Evolutionary conservation across 2,329 filamentous ascomycete species (phyloP), one percentile per base, ranked within the genome.

Genomic region (Myriosclerotinia scirpicola): DNA sequence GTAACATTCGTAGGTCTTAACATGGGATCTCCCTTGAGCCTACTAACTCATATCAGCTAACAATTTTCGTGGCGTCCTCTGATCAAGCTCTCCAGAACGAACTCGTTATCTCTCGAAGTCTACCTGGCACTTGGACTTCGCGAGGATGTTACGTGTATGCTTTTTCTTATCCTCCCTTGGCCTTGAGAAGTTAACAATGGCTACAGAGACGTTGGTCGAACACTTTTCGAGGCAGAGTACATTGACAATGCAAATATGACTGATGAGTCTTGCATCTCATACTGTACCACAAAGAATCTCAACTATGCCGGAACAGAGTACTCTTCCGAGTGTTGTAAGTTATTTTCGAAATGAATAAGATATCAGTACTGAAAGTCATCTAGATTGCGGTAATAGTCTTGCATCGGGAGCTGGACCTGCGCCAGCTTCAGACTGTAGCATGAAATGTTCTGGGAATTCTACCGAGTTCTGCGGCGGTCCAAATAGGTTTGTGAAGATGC

Each of bases 381-480:
- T 53, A 74, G 72, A 62, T 67, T 74, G 72, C 48, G 72, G 71
- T 1, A 71, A 71, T 50, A 52, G 50, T 44, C 62, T 74, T 30
- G 60, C 69, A 26, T 17, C 68, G 14, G 69, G 67, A 38, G 60
- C 70, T 2, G 54, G 54, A 9, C 54, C 58, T 40, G 68, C 70
- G n/a, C 52, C 67, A 26, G 54, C 64, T 40, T 64, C 62, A 14
- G 69, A 73, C 14, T 75, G 73, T 53, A 71, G 69, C 48, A 74
- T 75, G 72, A 55, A 68, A 15, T 75, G 73, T 53, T 50, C 66
- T 17, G 77, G 76, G 20, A 73, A 79, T 68, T 17, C 67, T 22
- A 70, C 69, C 5, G 72, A 79, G 67, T 68, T 71, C 26, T 79
- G 78, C 64, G 78, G 78, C 38, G 78, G 71, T 5, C 68, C 71